Percentiles rank a stretch among this genome's conserved stretches.
Evolutionary conservation across 2,329 filamentous ascomycete species (phyloP).

Genomic region (Nakataea oryzae): DNA sequence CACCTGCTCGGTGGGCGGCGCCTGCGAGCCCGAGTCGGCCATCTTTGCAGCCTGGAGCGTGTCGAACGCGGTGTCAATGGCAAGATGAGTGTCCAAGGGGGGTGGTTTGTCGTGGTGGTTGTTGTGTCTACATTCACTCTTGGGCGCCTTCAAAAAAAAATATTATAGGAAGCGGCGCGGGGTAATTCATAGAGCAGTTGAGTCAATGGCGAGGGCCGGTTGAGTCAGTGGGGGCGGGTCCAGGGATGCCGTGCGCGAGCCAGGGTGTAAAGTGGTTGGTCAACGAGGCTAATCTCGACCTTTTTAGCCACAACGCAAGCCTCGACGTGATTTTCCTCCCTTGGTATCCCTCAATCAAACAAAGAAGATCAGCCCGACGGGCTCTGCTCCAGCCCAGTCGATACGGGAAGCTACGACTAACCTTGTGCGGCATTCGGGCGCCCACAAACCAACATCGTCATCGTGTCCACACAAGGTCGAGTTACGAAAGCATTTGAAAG

Average conservation of each 20-base stretch:
- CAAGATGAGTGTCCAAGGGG: background rate
- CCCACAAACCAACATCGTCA: background rate
- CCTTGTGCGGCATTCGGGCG: background rate
- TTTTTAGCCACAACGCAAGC: too few relatives aligned
- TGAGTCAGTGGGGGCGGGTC: background rate
- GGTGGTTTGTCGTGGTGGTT: background rate
- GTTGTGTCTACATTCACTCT: background rate
- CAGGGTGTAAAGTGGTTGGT: background rate
- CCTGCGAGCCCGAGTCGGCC: slow-evolving; percentile 3
- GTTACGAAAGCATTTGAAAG: background rate
- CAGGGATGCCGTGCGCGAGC: background rate
- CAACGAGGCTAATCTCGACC: background rate
- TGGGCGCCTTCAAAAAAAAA: background rate
- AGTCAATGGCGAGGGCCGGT: background rate
- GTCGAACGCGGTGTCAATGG: background rate
- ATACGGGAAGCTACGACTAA: background rate
- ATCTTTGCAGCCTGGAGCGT: background rate
- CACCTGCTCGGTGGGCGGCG: slow-evolving; percentile 34
- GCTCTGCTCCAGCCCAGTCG: too few relatives aligned
- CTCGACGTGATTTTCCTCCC: too few relatives aligned
- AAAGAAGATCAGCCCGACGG: too few relatives aligned
- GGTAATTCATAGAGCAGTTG: background rate
- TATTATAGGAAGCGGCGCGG: background rate
- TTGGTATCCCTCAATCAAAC: background rate
- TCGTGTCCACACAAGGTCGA: background rate